Evolutionary conservation across 2,329 filamentous ascomycete genomes (phyloP), one percentile per base, ranked within the genome.

Genomic region (Penicillium brevicompactum): DNA sequence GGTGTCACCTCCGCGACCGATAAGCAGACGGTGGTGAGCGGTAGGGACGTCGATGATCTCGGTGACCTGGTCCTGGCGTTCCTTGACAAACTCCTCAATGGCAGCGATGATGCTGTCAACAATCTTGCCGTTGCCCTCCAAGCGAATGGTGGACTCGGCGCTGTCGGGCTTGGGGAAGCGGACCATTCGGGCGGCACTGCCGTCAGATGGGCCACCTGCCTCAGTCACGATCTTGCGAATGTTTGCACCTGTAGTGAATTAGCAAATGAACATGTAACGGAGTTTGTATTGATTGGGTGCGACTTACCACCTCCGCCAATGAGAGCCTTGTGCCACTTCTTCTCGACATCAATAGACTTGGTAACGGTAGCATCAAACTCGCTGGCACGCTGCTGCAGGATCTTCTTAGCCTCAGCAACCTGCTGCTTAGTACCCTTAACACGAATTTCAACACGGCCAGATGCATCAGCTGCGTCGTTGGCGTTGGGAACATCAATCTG

Each of bases 161-260:
- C 88, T 85, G 55, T 96, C 92, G 62, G 90, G 87, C 72, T 92
- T 92, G 54, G 94, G 94, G 81, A 99, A 97, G 73, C 93, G 92
- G 57, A 99, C 91, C 67, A 93, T 91, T 60, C 93, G 90, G 49
- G 92, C 90, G 65, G 94, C 88, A 40, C 90, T 87, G 59, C 88
- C 85, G 69, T 96, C 92, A 64, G 92, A 89, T 37, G 92, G 92
- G 9, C 94, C 95, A 59, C 94, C 95, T 45, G 94, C 92, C 66
- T 90, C 85, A 51, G 89, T 81, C 52, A 99, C 90, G 58, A 99
- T 92, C 58, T 90, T 87, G 58, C 90, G 90, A 55, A 99, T 87
- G 69, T 88, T 94, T 43, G 90, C 82, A 66, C 92, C 91, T 93
- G 55, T n/a, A 18, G 30, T 31, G 53, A 38, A 60, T 86, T 74